Evolutionary conservation across 495 filamentous ascomycete species (phyloP), one percentile per base, ranked within the genome.

Genomic region (Ascodesmis nigricans): DNA sequence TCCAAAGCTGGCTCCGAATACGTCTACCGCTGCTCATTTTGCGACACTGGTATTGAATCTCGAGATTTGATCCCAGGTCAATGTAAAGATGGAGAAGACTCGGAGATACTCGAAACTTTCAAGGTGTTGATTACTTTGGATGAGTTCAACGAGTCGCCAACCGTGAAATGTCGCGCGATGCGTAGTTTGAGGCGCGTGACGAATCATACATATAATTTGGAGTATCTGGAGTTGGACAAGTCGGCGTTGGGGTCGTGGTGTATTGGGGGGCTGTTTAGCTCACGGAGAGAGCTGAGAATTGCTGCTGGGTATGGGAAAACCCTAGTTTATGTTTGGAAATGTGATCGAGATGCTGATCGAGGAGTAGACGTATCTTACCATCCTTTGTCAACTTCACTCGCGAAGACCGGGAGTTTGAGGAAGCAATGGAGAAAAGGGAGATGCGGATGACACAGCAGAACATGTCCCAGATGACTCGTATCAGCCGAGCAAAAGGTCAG

Each of bases 281-380:
- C 83, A 4, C 53, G 75, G 15, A 68, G 87, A 48, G 87, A 95
- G 47, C 58, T 95, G 31, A 72, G 87, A 8, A 64, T 92, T 48
- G 75, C 74, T 17, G 75, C 81, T 44, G 77, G 67, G 61, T 73
- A 54, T 43, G 56, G 35, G 42, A 21, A 10, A 17, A 7, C 4
- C 15, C 35, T 33, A 34, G 5, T 26, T 29, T 16, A 21, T 35
- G 8, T 21, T 17, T 35, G 31, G 24, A 18, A 31, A 22, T 20
- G 5, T 17, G 42, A 23, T 20, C 6, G 29, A 29, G 39, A 49
- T 66, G 45, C 65, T 44, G 9, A 28, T 19, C 14, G 10, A 24
- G 25, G 2, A 31, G 5, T 48, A 79, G 78, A 6, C 63, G 68
- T 35, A 69, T 69, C 10, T 49, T 84, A 11, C 53, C 69, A 25